These are phyloP conservation scores for Wickerhamiella sorbophila DNA, from an alignment of 805 yeast species.

Conservation along the genomic window DNA sequence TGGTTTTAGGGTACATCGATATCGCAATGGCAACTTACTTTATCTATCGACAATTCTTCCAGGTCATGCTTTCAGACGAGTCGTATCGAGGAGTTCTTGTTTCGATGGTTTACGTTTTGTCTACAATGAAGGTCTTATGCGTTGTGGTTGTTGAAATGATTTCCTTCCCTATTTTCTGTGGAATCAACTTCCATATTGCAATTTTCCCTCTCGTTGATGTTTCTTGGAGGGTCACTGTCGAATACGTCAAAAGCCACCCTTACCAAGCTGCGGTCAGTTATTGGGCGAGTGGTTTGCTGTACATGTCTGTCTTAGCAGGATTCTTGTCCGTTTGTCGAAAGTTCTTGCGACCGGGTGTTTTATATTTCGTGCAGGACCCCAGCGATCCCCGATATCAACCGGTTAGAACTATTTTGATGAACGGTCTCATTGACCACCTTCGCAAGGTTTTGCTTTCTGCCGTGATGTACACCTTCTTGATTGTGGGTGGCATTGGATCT, in stretches of 20 bases:
- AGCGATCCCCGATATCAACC: slow-evolving; percentile 85
- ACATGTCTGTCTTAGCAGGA: slow-evolving; percentile 77
- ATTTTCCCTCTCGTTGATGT: slow-evolving; percentile 33
- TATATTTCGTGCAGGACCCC: slow-evolving; percentile 84
- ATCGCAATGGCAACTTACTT: background rate
- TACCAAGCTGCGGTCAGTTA: slow-evolving; percentile 21
- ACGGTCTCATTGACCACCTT: slow-evolving; percentile 58
- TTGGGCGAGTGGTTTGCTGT: slow-evolving; percentile 68
- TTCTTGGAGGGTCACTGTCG: slow-evolving; percentile 3
- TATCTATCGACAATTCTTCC: background rate
- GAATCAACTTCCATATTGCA: slow-evolving; percentile 58
- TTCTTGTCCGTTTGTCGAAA: slow-evolving; percentile 74
- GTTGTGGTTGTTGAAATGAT: slow-evolving; percentile 67
- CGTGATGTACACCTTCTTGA: slow-evolving; percentile 32
- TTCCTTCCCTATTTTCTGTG: slow-evolving; percentile 81
- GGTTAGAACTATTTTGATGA: slow-evolving; percentile 71
- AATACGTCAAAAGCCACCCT: slow-evolving; percentile 5
- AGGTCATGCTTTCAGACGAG: background rate
- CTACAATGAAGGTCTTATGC: slow-evolving; percentile 46
- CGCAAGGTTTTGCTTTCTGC: slow-evolving; percentile 58
- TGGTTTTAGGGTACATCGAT: background rate
- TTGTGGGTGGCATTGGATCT: slow-evolving; percentile 59
- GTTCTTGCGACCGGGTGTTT: slow-evolving; percentile 73
- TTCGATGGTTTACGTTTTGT: background rate
- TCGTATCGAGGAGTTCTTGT: background rate